Base-by-base conservation (phyloP, 78 protist species). In the Blattamonas nauphoetae region DNA sequence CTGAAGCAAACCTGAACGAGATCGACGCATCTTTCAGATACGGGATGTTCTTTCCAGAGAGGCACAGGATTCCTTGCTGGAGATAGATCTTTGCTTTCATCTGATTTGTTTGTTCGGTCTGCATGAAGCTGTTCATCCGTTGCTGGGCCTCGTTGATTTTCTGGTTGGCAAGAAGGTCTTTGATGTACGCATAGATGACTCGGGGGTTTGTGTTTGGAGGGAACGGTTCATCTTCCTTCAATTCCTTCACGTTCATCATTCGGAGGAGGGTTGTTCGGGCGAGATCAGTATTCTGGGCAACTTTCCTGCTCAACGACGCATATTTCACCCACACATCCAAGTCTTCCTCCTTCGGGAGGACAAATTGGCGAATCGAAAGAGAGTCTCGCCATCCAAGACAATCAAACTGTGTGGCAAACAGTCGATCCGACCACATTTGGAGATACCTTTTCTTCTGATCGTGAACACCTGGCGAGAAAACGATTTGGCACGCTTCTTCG, bases 321-420 rank as follows among this genome's bases (percentile, higher is more conserved):
- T 55, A 86, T 33, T 86, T 86, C 34, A 86, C 38, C 63, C 63
- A 86, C 38, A 32, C 3, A 32, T 29, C 36, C 45, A 36, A 29
- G 41, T 86, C 81, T 3, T 36, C 6, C 33, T 21, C 36, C 11
- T 3, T 3, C 21, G 45, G 88, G 85, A 90, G 6, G 35, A 44
- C 44, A 78, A 42, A 41, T 89, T 89, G 33, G 85, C 90, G 88
- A 32, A 86, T 6, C 42, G 84, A 21, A 4, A 86, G 88, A 32
- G 80, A 4, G 45, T 46, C 5, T 29, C 43, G 88, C 88, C 88
- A 86, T 3, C n/a, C 4, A 5, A 55, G 84, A 3, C 45, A 3
- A 5, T 64, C 78, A n/a, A 34, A 34, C 81, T 42, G 29, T 21
- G 87, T 34, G 11, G 38, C 81, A 3, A 29, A 5, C 34, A 86